Base-by-base conservation (phyloP, 129 eudicot species). In the Scalesia atractyloides region DNA sequence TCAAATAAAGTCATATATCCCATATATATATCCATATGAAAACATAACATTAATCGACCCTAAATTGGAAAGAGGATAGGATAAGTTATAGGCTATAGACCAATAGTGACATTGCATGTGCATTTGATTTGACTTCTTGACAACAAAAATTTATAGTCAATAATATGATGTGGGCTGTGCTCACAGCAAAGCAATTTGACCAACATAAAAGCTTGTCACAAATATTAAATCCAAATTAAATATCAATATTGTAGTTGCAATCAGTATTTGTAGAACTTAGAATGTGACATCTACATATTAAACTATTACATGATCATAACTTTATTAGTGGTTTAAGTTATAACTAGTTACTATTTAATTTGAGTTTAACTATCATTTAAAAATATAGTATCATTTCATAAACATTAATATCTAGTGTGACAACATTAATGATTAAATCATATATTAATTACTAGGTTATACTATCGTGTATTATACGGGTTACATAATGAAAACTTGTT, bases 111-210 rank as follows among this genome's bases (percentile, higher is more conserved):
- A 73, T 44, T 46, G 68, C 77, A 60, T 73, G 77, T 73, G 69
- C 77, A 16, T 60, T 60, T 47, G 48, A 73, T 56, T 9, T 56
- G 62, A 56, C 68, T 60, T 46, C 11, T 46, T n/a, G 8, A 10
- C 24, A 73, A 60, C 69, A 73, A 46, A 73, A 59, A 9, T 48
- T 61, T 48, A 16, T 16, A 17, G 80, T 66, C 73, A 75, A 75
- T 75, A 75, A 75, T 53, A 67, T 46, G 54, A 44, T 57, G 80
- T 66, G 73, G 80, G 59, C 74, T 67, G 58, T 56, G 74, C 51
- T 66, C 22, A 48, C 64, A 46, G 17, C 70, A 70, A 60, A 75
- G 66, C 83, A 73, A 73, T 66, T 78, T 78, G 82, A 51, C 76
- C 72, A 66, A 56, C 64, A 79, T 54, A 54, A 71, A 34, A 70